Evolutionary conservation across 1,139 yeast genomes (phyloP), one percentile per base, ranked within the genome.

Genomic region (Blastobotrys proliferans): DNA sequence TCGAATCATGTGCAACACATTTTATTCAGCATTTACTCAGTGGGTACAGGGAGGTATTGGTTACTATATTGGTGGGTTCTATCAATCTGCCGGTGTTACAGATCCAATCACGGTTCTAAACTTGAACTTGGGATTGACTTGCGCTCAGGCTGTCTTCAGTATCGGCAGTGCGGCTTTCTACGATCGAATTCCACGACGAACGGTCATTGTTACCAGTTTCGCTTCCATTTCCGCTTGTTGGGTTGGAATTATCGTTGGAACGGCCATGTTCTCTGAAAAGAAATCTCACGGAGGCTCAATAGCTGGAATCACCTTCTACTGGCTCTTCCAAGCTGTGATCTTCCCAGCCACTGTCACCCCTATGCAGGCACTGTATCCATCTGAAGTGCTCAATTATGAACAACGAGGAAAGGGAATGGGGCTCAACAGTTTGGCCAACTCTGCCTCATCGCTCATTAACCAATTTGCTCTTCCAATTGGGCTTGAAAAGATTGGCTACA

Each of bases 381-480:
- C 62, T 40, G 39, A 68, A 49, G 56, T 64, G 21, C 49, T 63
- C 29, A 67, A 72, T n/a, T 68, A 58, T 57, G 62, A 66, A 19
- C 48, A 56, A 41, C 56, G 67, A 51, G 58, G 63, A 31, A 64
- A 62, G 48, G 68, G 63, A 41, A 38, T 37, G 37, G 40, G 44
- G 19, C 26, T 51, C 47, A 24, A 50, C 44, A 31, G 36, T 63
- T 64, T 44, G 10, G 43, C 32, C 4, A 28, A 42, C 6, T 41
- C 41, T 25, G 34, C 50, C 32, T 58, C 61, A 18, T 47, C 52
- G 28, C 52, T 69, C 25, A 59, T 64, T 59, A 70, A 68, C 46
- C 67, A 76, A 36, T 76, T 70, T 56, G 78, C 74, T 36, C 73
- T 75, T 51, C 74, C 81, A 8, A 66, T 76, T 51, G 82, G 79